phyloP scores from a whole-genome alignment of 148 eudicot species.

The Vaccinium vitisidaea region DNA sequence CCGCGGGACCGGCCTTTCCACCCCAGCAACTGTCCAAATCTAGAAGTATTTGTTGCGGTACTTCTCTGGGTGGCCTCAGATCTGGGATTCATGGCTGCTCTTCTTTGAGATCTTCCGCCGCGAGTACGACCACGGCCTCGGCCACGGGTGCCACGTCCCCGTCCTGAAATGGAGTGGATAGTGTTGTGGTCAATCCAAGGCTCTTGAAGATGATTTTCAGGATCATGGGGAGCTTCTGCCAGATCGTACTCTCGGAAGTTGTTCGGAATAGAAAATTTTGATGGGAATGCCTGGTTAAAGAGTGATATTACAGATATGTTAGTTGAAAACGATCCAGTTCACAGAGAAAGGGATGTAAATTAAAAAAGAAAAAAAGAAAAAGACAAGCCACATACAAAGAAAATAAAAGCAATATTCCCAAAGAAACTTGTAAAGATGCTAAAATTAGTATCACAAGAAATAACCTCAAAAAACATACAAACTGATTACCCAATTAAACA shows the following conservation, averaged over 20 bases:
- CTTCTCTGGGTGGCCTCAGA: slow-evolving; percentile 17
- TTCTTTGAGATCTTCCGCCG: slow-evolving; percentile 38
- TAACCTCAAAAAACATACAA: neutral
- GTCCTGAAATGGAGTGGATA: slow-evolving; percentile 22
- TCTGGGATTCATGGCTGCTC: slow-evolving; percentile 17
- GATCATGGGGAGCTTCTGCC: slow-evolving; percentile 20
- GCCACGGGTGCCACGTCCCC: slow-evolving; percentile 38
- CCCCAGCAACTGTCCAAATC: slow-evolving; percentile 25
- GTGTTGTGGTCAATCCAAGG: slow-evolving; percentile 17
- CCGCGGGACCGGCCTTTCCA: slow-evolving; percentile 46
- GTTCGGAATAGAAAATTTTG: slow-evolving; percentile 21
- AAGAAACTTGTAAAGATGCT: neutral
- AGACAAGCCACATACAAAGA: neutral
- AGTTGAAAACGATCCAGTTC: neutral
- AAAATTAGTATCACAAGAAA: neutral
- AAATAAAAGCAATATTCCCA: neutral
- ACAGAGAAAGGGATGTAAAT: neutral
- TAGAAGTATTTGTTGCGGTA: slow-evolving; percentile 14
- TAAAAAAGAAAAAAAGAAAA: neutral
- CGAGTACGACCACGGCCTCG: slow-evolving; percentile 36
- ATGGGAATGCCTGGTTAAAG: slow-evolving; percentile 23
- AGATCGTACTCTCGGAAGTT: slow-evolving; percentile 11
- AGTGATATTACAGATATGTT: neutral
- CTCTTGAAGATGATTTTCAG: slow-evolving; percentile 25
- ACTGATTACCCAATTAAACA: neutral